Percentiles rank a stretch among this genome's conserved stretches.
phyloP scores from a whole-genome alignment of 2,329 filamentous ascomycete genomes.

The Trematosphaeria pertusa region DNA sequence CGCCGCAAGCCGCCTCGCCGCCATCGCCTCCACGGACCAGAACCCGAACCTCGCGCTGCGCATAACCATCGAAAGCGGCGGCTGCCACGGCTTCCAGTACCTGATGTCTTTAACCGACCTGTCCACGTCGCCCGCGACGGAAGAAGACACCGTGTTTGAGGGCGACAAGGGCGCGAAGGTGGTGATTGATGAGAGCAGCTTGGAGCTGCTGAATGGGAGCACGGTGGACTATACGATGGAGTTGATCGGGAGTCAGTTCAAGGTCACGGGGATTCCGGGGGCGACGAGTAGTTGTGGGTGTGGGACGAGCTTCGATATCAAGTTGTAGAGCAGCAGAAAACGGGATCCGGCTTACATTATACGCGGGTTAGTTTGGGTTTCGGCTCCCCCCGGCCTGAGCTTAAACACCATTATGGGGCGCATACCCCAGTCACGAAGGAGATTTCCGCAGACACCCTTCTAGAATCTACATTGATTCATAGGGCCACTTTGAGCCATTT shows the following conservation, averaged over 20 bases:
- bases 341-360: no score
- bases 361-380: no score
- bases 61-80: slow-evolving; percentile 89
- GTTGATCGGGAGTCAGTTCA: slow-evolving; percentile 93
- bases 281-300: slow-evolving; percentile 96
- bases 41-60: slow-evolving; percentile 88
- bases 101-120: slow-evolving; percentile 82
- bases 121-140: slow-evolving; percentile 53
- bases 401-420: no score
- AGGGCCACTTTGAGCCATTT: no score
- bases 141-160: slow-evolving; percentile 90
- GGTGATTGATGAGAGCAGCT: slow-evolving; percentile 83
- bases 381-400: no score
- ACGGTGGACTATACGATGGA: slow-evolving; percentile 97
- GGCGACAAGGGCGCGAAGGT: slow-evolving; percentile 75
- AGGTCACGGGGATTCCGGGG: slow-evolving; percentile 90
- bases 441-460: no score
- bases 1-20: slow-evolving; percentile 71
- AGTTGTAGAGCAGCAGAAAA: no score
- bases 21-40: slow-evolving; percentile 60
- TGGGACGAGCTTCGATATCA: slow-evolving; percentile 96
- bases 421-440: no score
- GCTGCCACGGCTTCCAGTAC: slow-evolving; percentile 98
- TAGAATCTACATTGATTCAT: no score
- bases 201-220: slow-evolving; percentile 89